Evolutionary conservation across 192 early-diverging fungal genomes (phyloP).

Genomic region (Rhizophagus sp.): DNA sequence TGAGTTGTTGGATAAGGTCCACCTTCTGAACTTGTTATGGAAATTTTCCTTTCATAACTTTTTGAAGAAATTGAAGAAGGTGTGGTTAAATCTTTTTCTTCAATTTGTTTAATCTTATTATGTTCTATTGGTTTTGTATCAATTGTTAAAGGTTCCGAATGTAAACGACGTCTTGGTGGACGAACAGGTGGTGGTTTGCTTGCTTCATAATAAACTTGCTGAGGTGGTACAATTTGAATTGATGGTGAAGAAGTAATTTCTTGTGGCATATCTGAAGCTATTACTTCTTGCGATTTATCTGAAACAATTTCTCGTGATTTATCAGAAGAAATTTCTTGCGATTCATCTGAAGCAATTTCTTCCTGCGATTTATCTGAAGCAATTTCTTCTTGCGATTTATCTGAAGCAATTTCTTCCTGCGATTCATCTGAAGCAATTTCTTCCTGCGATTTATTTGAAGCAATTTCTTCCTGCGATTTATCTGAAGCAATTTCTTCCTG

Average conservation of each 20-base stretch:
- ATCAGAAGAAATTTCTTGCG: too few species aligned
- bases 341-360: too few species aligned
- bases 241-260: background rate
- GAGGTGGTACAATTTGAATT: background rate
- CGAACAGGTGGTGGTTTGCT: background rate
- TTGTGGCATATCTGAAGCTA: too few species aligned
- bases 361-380: too few species aligned
- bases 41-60: background rate
- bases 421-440: too few species aligned
- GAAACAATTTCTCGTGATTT: background rate
- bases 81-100: background rate
- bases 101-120: background rate
- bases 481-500: too few species aligned
- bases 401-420: too few species aligned
- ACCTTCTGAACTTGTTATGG: background rate
- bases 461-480: too few species aligned
- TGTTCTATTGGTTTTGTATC: background rate
- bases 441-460: too few species aligned
- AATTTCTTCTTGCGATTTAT: too few species aligned
- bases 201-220: background rate
- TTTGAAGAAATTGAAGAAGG: background rate
- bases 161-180: background rate
- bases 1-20: background rate
- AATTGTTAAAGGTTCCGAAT: background rate
- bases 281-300: too few species aligned